A percentile compares a stretch with the other conserved stretches of the same genome.
Conservation (phyloP, 345 rosid species). For the Euphorbia lathyris region DNA sequence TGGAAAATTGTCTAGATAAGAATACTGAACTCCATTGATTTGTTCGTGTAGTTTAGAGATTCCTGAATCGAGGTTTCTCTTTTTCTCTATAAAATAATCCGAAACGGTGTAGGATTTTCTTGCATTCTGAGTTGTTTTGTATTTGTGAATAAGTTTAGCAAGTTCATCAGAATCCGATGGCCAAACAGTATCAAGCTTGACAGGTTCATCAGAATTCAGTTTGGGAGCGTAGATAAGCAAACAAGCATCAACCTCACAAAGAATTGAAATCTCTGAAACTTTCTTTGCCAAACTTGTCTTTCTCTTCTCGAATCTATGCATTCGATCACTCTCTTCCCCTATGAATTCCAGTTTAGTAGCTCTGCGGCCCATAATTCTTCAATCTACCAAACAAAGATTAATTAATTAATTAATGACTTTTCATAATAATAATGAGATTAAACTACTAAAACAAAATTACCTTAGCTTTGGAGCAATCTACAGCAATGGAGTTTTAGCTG, state of each 20-base stretch:
- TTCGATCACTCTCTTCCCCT: too few species aligned
- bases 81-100: conserved; percentile 18
- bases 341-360: too few species aligned
- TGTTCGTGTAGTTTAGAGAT: conserved; percentile 3
- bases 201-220: neutral
- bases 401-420: too few species aligned
- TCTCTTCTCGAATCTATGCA: too few species aligned
- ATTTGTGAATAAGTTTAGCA: neutral
- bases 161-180: conserved; percentile 12
- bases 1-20: neutral
- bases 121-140: neutral
- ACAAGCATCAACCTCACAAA: conserved; percentile 22
- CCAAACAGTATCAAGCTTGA: conserved; percentile 8
- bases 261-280: conserved; percentile 23
- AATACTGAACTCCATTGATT: neutral
- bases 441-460: too few species aligned
- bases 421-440: too few species aligned
- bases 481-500: too few species aligned
- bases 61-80: conserved; percentile 7
- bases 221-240: conserved; percentile 9
- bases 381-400: too few species aligned
- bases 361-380: too few species aligned
- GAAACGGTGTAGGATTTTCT: neutral
- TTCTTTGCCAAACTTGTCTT: too few species aligned
- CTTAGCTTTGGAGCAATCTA: too few species aligned